Base-by-base conservation (phyloP, 371 early-diverging fungal genomes). In the Mucor saturninus region DNA sequence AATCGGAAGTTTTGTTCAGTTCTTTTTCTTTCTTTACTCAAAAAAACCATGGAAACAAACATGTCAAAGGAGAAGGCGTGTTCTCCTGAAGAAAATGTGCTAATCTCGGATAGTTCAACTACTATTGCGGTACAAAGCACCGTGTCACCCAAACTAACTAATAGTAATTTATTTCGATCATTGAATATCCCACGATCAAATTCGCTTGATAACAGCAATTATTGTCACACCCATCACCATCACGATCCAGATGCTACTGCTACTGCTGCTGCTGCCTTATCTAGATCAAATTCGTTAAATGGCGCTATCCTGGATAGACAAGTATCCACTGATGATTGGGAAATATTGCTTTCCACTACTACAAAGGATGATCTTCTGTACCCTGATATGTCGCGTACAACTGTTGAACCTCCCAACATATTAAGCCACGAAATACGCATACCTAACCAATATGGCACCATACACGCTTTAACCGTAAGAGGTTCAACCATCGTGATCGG, bases 101-200 rank as follows among this genome's bases (percentile, higher is more conserved):
- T 50, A 4, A 50, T 50, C 21, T 30, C 50, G 4, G 50, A 50
- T 50, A 21, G 5, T 9, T 30, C 21, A 8, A 30, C 15, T 30
- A 14, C 50, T 10, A 50, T 30, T 31, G 14, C 15, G 28, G 31
- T 50, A 50, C 50, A 28, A 30, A 50, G 5, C 13, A 30, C 31
- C 15, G 50, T 50, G 31, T 30, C 50, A 50, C 50, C 50, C 9
- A 50, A 50, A 30, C 28, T 50, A 50, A 50, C 28, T 50, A 30
- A 50, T 50, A 50, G 30, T 30, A 10, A 50, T 50, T 50, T 50
- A 50, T 30, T 50, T 31, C 50, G 21, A 50, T 28, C 50, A 13
- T 50, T 28, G 5, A 50, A 50, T 50, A 50, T 50, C 50, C 50
- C 50, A 50, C 50, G 50, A 29, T 50, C 50, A 26, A 50, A 50